Evolutionary conservation across 352 stramenopile species (phyloP), one percentile per base, ranked within the genome.

Genomic region (Pythium sukuiense): DNA sequence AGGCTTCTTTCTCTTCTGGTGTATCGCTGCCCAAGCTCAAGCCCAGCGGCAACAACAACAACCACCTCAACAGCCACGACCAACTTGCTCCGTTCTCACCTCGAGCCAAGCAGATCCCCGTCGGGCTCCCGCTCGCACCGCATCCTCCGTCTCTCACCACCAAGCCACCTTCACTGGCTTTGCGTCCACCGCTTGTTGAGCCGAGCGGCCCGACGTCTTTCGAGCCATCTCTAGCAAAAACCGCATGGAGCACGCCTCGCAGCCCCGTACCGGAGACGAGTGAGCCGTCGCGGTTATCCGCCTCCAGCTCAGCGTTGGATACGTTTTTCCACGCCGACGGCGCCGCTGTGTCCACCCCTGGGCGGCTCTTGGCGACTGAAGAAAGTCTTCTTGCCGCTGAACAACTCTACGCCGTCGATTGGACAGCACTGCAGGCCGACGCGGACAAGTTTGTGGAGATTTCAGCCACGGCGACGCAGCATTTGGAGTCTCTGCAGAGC

Each of bases 381-480:
- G 73, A 81, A 30, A 79, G 33, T 4, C 73, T 90, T 30, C 67
- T 65, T 18, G 63, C 69, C 24, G 74, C 73, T 0, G 75, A 82
- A 45, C 69, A 82, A 58, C 70, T 76, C 20, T 90, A 88, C 65
- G 62, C 55, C 20, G 57, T 92, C 24, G 77, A 92, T 37, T 65
- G 89, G 49, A 64, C 83, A 16, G 57, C 66, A 13, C 70, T 92
- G 5, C 46, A 61, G 16, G 58, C 74, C 1, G 75, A 76, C 30
- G 82, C 80, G 35, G 68, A 77, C 55, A 89, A 86, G 57, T 89
- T 90, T 52, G 53, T 92, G 6, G 81, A 90, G 59, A 86, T 92
- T 54, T 67, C 80, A 1, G 59, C 43, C 5, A 81, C 80, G 3
- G 81, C 83, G 27, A 69, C 50, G 16, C 76, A 87, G 46, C 81